Base-by-base conservation (phyloP, 148 eudicot species). In the Fagopyrum homotropicum region DNA sequence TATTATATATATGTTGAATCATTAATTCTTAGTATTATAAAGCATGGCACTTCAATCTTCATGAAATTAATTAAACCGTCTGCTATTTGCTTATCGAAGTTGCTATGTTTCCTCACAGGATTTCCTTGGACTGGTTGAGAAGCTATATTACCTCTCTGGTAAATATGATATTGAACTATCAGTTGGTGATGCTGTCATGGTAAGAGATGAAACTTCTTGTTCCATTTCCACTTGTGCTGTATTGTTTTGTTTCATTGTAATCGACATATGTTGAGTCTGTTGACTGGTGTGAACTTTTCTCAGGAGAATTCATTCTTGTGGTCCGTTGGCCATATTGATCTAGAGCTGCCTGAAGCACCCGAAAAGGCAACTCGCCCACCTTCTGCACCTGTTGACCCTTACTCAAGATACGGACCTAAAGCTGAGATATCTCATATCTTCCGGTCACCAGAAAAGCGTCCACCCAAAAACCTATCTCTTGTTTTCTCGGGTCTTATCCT, bases 311-410 rank as follows among this genome's bases (percentile, higher is more conserved):
- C 99, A 70, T 90, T 89, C 80, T 71, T 81, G n/a, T 84, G 86
- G 79, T 81, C 87, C 51, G 76, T 95, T 78, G 97, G 99, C 51
- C 79, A 83, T 82, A 73, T 95, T 66, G 96, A 90, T 77, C 82
- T 95, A 59, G 99, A 95, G 81, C 88, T 95, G 44, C 99, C 99
- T 30, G 88, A 87, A 66, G 86, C 94, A 77, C 98, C 98, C 66
- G 98, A 93, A 79, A 91, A 89, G 81, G 91, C 93, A 76, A 75
- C 90, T 57, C 97, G 90, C 11, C 92, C 98, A 80, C 97, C 96
- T 79, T 82, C 89, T 47, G 91, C 77, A 73, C 81, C 97, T 15
- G 80, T 88, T 83, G 93, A 92, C 80, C 88, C 92, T 19, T 88
- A 83, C 78, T 83, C 85, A 15, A 92, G 93, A 85, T 92, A 81